Conservation (phyloP, 148 eudicot genomes). For the Persicaria tinctoria region DNA sequence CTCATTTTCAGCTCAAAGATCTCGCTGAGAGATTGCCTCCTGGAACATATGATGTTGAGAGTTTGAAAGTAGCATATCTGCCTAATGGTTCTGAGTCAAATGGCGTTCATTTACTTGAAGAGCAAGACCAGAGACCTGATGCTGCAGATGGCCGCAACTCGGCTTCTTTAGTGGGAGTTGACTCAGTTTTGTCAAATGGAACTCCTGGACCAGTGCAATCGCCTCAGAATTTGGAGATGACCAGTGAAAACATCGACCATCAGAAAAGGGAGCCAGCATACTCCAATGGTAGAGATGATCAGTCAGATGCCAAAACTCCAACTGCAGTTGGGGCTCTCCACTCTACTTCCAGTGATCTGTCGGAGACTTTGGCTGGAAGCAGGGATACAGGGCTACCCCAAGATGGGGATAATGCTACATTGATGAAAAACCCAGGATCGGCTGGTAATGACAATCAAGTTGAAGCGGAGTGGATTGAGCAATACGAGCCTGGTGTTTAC, state of each 20-base stretch:
- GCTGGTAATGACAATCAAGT: slow-evolving; percentile 31
- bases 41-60: slow-evolving; percentile 55
- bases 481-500: slow-evolving; percentile 94
- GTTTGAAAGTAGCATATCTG: slow-evolving; percentile 30
- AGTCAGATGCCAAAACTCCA: slow-evolving; percentile 23
- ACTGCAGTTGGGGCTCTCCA: slow-evolving; percentile 31
- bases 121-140: slow-evolving; percentile 24
- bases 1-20: slow-evolving; percentile 64
- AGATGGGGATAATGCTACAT: slow-evolving; percentile 31
- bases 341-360: slow-evolving; percentile 28
- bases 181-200: slow-evolving; percentile 21
- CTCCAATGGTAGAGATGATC: slow-evolving; percentile 32
- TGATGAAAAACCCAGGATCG: slow-evolving; percentile 18
- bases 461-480: slow-evolving; percentile 97
- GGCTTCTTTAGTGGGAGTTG: slow-evolving; percentile 22
- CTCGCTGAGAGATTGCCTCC: slow-evolving; percentile 91
- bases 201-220: slow-evolving; percentile 29
- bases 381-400: slow-evolving; percentile 26
- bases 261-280: slow-evolving; percentile 24
- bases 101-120: slow-evolving; percentile 41
- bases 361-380: slow-evolving; percentile 36
- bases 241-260: slow-evolving; percentile 21
- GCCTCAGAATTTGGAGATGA: slow-evolving; percentile 23
- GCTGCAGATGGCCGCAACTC: slow-evolving; percentile 19
- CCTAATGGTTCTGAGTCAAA: slow-evolving; percentile 63